Percentiles rank a stretch among this genome's conserved stretches.
Evolutionary conservation across 768 basidiomycete genomes (phyloP).

Genomic region (Lactifluus piperatus): DNA sequence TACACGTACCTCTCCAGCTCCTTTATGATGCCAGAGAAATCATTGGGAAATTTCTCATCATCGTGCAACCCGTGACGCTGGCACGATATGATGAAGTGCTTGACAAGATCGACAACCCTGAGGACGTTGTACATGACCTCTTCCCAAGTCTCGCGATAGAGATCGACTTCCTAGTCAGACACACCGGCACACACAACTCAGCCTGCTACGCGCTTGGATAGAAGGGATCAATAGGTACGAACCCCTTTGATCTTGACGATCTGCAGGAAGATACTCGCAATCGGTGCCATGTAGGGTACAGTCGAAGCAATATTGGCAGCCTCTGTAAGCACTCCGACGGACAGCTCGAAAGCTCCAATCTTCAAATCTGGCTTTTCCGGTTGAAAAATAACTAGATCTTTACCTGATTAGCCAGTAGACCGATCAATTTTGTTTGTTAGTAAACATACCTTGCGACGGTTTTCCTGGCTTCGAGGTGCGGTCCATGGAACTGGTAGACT

Average conservation of each 20-base stretch:
- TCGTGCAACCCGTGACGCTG: slow-evolving; percentile 1
- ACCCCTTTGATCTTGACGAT: slow-evolving; percentile 13
- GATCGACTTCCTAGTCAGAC: slow-evolving; percentile 10
- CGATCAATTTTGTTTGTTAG: background rate
- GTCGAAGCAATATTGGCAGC: background rate
- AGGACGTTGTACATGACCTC: slow-evolving; percentile 11
- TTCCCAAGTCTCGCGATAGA: slow-evolving; percentile 9
- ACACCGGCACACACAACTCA: background rate
- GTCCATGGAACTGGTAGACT: background rate
- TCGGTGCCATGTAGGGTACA: slow-evolving; percentile 9
- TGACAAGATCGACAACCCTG: slow-evolving; percentile 9
- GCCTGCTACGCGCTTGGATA: too few species aligned
- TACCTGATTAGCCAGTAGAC: background rate
- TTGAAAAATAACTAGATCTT: background rate
- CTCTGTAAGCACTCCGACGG: slow-evolving; percentile 5
- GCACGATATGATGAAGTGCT: background rate
- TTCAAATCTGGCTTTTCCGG: background rate
- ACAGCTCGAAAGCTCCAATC: background rate
- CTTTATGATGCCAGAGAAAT: background rate
- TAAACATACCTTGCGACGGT: background rate
- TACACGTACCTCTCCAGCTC: background rate
- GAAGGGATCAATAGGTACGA: background rate
- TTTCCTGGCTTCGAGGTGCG: background rate
- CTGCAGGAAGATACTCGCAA: slow-evolving; percentile 3
- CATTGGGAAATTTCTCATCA: slow-evolving; percentile 1